Conservation (phyloP, 306 rosid genomes). For the Oxytropis ochrocephala region DNA sequence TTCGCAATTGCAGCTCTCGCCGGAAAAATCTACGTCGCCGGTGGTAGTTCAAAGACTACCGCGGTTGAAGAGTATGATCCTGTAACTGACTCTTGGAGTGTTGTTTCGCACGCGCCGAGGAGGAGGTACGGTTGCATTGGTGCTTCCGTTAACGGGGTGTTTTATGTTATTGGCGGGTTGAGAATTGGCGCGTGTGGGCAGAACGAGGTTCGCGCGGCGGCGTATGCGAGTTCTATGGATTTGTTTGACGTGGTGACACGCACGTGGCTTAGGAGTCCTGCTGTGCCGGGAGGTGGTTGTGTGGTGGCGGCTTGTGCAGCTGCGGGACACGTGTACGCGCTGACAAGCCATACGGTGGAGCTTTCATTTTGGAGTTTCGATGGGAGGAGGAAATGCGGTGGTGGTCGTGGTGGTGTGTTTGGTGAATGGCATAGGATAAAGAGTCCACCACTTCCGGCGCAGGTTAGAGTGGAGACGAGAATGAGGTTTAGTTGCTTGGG, state of each 20-base stretch:
- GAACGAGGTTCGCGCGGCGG: slow-evolving; percentile 45
- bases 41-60: slow-evolving; percentile 31
- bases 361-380: slow-evolving; percentile 68
- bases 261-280: slow-evolving; percentile 53
- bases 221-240: slow-evolving; percentile 72
- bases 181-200: slow-evolving; percentile 40
- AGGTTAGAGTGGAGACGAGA: slow-evolving; percentile 45
- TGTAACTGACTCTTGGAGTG: slow-evolving; percentile 32
- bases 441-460: slow-evolving; percentile 56
- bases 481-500: slow-evolving; percentile 64
- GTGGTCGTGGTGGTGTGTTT: slow-evolving; percentile 5
- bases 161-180: slow-evolving; percentile 60
- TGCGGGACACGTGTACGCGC: slow-evolving; percentile 30
- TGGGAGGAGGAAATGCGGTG: slow-evolving; percentile 22
- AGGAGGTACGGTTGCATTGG: slow-evolving; percentile 71
- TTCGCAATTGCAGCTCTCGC: slow-evolving; percentile 46
- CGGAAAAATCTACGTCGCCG: slow-evolving; percentile 57
- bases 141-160: slow-evolving; percentile 42
- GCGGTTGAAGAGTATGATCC: slow-evolving; percentile 68
- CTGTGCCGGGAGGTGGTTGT: slow-evolving; percentile 62
- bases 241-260: slow-evolving; percentile 58
- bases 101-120: slow-evolving; percentile 38
- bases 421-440: slow-evolving; percentile 65
- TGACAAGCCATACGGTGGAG: slow-evolving; percentile 73
- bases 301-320: slow-evolving; percentile 64